phyloP scores from a whole-genome alignment of 78 protist genomes.

The Chrysochromulina tobinii region DNA sequence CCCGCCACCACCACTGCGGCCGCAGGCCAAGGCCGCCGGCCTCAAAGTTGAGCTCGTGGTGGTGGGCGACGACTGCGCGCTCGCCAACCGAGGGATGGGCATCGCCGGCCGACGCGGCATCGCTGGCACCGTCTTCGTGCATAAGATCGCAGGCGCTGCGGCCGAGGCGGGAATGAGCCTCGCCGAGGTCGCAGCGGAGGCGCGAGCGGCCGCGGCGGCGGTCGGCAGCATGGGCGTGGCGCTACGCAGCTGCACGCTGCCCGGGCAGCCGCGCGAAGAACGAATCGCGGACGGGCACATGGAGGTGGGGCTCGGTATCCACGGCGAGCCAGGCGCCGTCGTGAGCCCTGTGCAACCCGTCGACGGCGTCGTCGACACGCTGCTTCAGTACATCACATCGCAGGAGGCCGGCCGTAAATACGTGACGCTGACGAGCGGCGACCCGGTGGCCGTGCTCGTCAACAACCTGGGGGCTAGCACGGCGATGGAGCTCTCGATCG shows the following conservation, averaged over 20 bases:
- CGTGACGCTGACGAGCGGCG: not conserved
- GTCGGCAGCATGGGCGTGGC: conserved; percentile 49
- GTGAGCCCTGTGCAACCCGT: not conserved
- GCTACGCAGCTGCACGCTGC: not conserved
- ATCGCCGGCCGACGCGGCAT: conserved; percentile 47
- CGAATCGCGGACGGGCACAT: conserved; percentile 33
- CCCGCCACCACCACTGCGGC: too few relatives aligned
- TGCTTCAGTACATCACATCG: not conserved
- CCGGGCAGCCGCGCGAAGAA: not conserved
- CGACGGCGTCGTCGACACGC: not conserved
- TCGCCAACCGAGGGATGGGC: not conserved
- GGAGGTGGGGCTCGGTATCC: conserved; percentile 74
- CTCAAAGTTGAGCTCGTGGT: conserved; percentile 30
- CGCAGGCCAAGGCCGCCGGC: not conserved
- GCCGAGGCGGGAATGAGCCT: conserved; percentile 51
- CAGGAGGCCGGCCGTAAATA: not conserved
- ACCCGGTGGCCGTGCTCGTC: not conserved
- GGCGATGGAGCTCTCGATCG: not conserved
- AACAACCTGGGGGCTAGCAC: conserved; percentile 30
- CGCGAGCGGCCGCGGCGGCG: not conserved
- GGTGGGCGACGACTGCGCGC: conserved; percentile 71
- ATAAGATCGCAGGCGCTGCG: conserved; percentile 70
- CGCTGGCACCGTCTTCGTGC: conserved; percentile 73
- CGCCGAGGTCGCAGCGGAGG: conserved; percentile 3
- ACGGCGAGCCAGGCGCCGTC: conserved; percentile 17